Conservation (phyloP, 192 early-diverging fungal species). For the Coemansia sp. region DNA sequence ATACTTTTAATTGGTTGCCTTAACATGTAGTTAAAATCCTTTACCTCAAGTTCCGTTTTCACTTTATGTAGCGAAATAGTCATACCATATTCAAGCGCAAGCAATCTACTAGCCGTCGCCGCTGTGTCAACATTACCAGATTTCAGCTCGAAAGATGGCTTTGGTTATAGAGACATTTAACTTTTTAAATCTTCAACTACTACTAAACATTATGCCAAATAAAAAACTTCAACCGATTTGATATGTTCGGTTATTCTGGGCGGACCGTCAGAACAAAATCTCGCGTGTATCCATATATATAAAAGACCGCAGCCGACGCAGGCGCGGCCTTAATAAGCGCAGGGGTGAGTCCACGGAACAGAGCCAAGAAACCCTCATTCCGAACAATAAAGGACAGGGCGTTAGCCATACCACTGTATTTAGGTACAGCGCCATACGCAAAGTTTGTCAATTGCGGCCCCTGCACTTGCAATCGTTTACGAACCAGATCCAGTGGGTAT, state of each 20-base stretch:
- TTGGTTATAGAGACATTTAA: neutral
- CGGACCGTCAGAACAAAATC: slow-evolving; percentile 53
- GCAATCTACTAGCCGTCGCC: too few species aligned
- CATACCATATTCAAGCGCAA: too few species aligned
- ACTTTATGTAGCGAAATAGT: too few species aligned
- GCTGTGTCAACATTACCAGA: neutral
- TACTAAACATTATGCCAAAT: too few species aligned
- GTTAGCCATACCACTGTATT: slow-evolving; percentile 63
- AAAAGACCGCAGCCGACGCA: slow-evolving; percentile 84
- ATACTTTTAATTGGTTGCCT: too few species aligned
- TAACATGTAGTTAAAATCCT: too few species aligned
- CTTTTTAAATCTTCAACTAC: too few species aligned
- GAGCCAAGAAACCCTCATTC: slow-evolving; percentile 77
- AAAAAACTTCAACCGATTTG: too few species aligned
- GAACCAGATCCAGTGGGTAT: slow-evolving; percentile 90
- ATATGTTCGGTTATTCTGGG: neutral
- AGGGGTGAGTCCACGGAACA: slow-evolving; percentile 89
- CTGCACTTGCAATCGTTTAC: slow-evolving; percentile 80
- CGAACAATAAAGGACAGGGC: slow-evolving; percentile 69
- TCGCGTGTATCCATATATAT: slow-evolving; percentile 73
- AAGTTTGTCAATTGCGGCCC: slow-evolving; percentile 68
- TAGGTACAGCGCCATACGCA: slow-evolving; percentile 66
- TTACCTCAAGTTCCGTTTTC: too few species aligned
- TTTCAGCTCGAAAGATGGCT: neutral
- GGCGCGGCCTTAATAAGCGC: slow-evolving; percentile 87